Evolutionary conservation across 495 filamentous ascomycete species (phyloP), one percentile per base, ranked within the genome.

Genomic region (Trichodelitschia bisporula): DNA sequence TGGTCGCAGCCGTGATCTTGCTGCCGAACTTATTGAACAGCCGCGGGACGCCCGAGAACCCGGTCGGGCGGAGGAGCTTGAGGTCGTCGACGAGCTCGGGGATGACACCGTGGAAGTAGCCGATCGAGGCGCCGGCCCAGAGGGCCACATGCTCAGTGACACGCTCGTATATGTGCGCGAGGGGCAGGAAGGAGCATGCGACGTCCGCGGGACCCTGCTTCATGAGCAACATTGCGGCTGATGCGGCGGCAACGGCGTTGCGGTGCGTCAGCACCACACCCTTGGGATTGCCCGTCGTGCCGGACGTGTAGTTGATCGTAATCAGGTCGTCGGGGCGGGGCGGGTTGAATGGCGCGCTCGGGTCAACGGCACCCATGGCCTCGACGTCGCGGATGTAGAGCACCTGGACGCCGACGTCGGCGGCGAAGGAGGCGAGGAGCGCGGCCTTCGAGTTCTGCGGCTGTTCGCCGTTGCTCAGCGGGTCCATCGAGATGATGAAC

Each of bases 241-340:
- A 58, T 24, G 74, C 59, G 14, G 70, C 79, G 1, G 79, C 68
- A 3, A 89, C 65, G 17, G 80, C 77, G 45, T 72, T 77, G 38
- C 57, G 54, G 44, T 97, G 89, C 3, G 75, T 80, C 37, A 95
- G 53, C 19, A 84, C 58, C 4, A 95, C 86, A 34, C 86, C 86
- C 55, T 97, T 97, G 3, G 86, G 86, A 37, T 76, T 64, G 4
- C 86, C 89, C 0, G 86, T 97, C 6, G 86, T 97, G 12, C 86
- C 86, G 9, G 78, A 90, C 6, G 86, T 97, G 55, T 97, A 97
- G 56, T 95, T 97, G 54, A 97, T 82, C 19, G 86, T 95, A 33
- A 90, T 60, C 42, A 75, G 61, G 44, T 93, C 82, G 2, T 72
- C 62, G 0, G 75, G 65, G 18, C 51, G 53, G 5, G 86, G 84